Evolutionary conservation across 2,329 filamentous ascomycete species (phyloP).

Genomic region (Rhytidhysteron rufulum): DNA sequence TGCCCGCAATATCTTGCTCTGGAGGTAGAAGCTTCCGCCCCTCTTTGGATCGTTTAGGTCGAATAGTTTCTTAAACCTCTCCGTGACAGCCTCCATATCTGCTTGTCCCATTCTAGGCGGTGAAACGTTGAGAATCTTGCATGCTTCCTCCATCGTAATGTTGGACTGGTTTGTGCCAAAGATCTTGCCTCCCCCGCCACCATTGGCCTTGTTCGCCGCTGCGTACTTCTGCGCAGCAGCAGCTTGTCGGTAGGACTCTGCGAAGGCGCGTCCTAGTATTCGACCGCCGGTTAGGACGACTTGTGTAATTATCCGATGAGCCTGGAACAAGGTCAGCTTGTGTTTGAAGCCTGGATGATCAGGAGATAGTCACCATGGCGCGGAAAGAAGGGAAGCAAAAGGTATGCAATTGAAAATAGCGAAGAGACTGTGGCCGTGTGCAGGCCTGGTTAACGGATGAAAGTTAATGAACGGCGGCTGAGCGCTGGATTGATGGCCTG

Average conservation of each 20-base stretch:
- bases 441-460: too few species aligned
- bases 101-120: constrained; percentile 74
- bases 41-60: constrained; percentile 93
- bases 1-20: constrained; percentile 92
- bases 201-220: constrained; percentile 62
- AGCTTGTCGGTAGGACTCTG: constrained; percentile 94
- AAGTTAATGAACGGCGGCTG: too few species aligned
- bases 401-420: too few species aligned
- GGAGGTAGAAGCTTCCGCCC: constrained; percentile 95
- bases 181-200: constrained; percentile 49
- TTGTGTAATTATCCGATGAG: constrained; percentile 90
- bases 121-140: constrained; percentile 94
- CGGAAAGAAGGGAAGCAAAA: too few species aligned
- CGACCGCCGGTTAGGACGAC: constrained; percentile 87
- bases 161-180: constrained; percentile 59
- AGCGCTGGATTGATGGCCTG: too few species aligned
- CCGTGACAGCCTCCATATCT: constrained; percentile 74
- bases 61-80: constrained; percentile 90
- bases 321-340: constrained; percentile 49
- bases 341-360: neutral
- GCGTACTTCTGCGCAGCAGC: constrained; percentile 81
- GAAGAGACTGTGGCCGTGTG: too few species aligned
- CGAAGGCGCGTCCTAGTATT: constrained; percentile 87
- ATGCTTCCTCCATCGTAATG: constrained; percentile 92
- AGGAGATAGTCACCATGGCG: neutral